Evolutionary conservation across 2,329 filamentous ascomycete genomes (phyloP), one percentile per base, ranked within the genome.

Genomic region (Endocalyx cinctus): DNA sequence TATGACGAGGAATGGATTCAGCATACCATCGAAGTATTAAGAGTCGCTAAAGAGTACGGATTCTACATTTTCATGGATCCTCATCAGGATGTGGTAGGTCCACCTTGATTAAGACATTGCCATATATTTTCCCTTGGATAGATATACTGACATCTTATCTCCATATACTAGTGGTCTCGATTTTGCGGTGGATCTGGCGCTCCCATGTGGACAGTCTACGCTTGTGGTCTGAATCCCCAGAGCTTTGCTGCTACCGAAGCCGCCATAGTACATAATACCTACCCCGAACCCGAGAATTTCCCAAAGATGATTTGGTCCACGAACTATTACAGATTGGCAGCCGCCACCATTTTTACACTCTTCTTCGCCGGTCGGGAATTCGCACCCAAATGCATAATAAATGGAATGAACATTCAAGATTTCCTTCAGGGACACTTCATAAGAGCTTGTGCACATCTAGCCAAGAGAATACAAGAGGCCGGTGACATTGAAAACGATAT

Each of bases 261-360:
- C 4, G 87, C 92, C 23, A 75, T 97, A 39, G 90, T 98, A 6
- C 92, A 98, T 33, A 98, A 97, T 53, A 94, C 86, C 2, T 96
- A 87, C 55, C 80, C 86, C 8, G 76, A 94, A 14, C 87, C 89
- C 7, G 81, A 81, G 17, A 74, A 82, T 1, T 98, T 90, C 46
- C 92, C 92, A 16, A 97, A 96, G 66, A 98, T 98, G 94, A 90
- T 97, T 37, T 98, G 92, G 92, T 88, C 90, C 12, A 97, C 94
- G 32, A 98, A 98, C 57, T 98, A 98, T 60, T 84, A 79, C 41
- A 78, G 92, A 16, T 70, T 97, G 31, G 89, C 84, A 3, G 85
- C 83, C 31, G 87, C 89, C 46, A 89, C 87, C 28, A 87, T 97
- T 47, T 97, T 96, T 57, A 95, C 90, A 0, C 66, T 97, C 32